These are phyloP conservation scores for Dactylellina haptotyla DNA, from an alignment of 2,329 filamentous ascomycete genomes.

Conservation along the genomic window DNA sequence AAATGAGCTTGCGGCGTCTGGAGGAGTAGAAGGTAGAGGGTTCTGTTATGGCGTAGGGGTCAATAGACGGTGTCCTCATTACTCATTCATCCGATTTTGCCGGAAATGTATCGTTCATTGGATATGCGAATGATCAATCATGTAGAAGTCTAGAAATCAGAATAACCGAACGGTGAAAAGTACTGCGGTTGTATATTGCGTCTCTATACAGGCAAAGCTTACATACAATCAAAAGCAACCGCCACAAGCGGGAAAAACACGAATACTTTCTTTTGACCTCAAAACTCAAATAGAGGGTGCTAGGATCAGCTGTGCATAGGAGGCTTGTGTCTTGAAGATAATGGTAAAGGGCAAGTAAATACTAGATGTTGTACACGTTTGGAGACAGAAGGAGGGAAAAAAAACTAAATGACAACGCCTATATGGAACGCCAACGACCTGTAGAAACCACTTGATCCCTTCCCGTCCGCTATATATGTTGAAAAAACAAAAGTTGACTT, in stretches of 20 bases:
- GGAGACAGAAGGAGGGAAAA: background rate
- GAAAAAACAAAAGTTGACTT: background rate
- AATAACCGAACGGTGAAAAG: no score
- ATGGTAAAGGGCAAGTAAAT: constrained; percentile 1
- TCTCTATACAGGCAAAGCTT: no score
- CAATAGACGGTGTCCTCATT: no score
- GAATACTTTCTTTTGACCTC: no score
- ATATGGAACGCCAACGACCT: constrained; percentile 37
- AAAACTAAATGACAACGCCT: constrained; percentile 20
- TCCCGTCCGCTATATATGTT: constrained; percentile 19
- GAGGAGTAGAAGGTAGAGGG: background rate
- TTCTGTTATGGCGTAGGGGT: background rate
- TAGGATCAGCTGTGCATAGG: background rate
- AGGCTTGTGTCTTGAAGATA: background rate
- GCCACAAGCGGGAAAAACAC: no score
- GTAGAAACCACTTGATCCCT: constrained; percentile 11
- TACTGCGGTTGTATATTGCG: no score
- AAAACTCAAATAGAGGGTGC: no score
- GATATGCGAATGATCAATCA: no score
- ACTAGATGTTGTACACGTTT: constrained; percentile 34
- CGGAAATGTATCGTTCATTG: no score
- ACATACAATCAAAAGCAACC: no score
- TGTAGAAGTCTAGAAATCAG: no score
- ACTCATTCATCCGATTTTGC: no score
- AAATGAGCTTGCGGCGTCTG: constrained; percentile 61